Evolutionary conservation across 2,329 filamentous ascomycete genomes (phyloP).

Genomic region (Aspergillus sp.): DNA sequence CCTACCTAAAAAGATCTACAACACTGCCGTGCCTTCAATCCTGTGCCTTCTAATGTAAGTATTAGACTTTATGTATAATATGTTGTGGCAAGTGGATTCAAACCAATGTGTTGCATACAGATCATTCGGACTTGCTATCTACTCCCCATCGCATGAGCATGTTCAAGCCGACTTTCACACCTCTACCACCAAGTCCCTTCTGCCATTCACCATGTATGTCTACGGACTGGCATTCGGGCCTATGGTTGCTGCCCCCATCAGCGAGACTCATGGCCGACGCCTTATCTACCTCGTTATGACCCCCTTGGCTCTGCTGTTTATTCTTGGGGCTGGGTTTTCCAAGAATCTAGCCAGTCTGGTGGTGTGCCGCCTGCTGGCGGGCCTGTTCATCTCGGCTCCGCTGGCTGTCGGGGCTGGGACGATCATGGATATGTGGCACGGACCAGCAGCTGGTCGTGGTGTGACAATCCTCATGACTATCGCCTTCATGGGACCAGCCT

Average conservation of each 20-base stretch:
- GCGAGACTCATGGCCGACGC: slow-evolving; percentile 9
- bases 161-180: slow-evolving; percentile 3
- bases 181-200: slow-evolving; percentile 6
- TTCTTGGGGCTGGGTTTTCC: slow-evolving; percentile 8
- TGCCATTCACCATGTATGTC: slow-evolving; percentile 12
- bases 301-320: slow-evolving; percentile 5
- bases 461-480: slow-evolving; percentile 32
- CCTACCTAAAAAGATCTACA: no score
- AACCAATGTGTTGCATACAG: not conserved
- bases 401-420: not conserved
- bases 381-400: slow-evolving; percentile 7
- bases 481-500: slow-evolving; percentile 57
- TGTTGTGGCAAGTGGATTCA: no score
- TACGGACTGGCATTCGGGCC: slow-evolving; percentile 13
- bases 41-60: no score
- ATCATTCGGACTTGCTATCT: slow-evolving; percentile 12
- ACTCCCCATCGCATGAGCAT: slow-evolving; percentile 9
- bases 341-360: slow-evolving; percentile 4
- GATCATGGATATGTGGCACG: no score
- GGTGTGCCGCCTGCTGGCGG: slow-evolving; percentile 12
- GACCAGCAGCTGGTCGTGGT: not conserved
- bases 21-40: no score
- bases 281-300: slow-evolving; percentile 11
- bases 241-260: slow-evolving; percentile 9
- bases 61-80: no score